Percentiles rank a stretch among this genome's conserved stretches.
Conservation (phyloP, 1,284 basidiomycete species). For the Trametes sp. region DNA sequence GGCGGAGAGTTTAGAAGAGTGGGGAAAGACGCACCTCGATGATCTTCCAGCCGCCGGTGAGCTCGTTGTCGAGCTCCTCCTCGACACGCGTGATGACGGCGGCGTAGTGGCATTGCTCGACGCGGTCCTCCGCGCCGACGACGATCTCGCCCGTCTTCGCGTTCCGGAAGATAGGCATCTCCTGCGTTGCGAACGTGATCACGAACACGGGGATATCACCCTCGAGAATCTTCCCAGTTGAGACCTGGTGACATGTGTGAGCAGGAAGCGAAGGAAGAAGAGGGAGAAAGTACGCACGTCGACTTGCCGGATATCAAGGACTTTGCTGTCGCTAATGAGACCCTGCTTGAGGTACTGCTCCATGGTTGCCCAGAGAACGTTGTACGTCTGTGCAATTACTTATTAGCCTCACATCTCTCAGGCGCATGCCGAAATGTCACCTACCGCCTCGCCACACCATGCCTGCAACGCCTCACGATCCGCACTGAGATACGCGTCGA, state of each 20-base stretch:
- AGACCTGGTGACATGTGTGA: slow-evolving; percentile 54
- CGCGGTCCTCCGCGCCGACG: slow-evolving; percentile 88
- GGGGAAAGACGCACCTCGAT: slow-evolving; percentile 76
- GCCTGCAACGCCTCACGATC: slow-evolving; percentile 86
- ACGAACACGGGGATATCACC: slow-evolving; percentile 92
- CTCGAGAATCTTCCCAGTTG: slow-evolving; percentile 87
- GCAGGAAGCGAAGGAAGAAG: neutral
- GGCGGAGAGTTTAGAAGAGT: neutral
- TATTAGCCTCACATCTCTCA: neutral
- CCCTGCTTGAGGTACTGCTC: slow-evolving; percentile 93
- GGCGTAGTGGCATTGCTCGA: slow-evolving; percentile 94
- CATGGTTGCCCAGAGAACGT: slow-evolving; percentile 97
- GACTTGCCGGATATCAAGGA: slow-evolving; percentile 94
- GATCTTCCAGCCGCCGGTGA: slow-evolving; percentile 98
- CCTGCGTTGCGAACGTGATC: slow-evolving; percentile 94
- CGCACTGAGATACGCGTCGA: slow-evolving; percentile 93
- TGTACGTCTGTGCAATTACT: slow-evolving; percentile 77
- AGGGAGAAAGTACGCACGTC: slow-evolving; percentile 66
- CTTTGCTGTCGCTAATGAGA: slow-evolving; percentile 88
- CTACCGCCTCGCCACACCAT: slow-evolving; percentile 97
- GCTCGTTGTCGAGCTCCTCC: slow-evolving; percentile 87
- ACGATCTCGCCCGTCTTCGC: slow-evolving; percentile 86
- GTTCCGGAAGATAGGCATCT: slow-evolving; percentile 92
- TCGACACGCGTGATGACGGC: slow-evolving; percentile 91
- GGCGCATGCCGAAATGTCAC: slow-evolving; percentile 42